Conservation (phyloP, 306 rosid species). For the Dryas octopetala region DNA sequence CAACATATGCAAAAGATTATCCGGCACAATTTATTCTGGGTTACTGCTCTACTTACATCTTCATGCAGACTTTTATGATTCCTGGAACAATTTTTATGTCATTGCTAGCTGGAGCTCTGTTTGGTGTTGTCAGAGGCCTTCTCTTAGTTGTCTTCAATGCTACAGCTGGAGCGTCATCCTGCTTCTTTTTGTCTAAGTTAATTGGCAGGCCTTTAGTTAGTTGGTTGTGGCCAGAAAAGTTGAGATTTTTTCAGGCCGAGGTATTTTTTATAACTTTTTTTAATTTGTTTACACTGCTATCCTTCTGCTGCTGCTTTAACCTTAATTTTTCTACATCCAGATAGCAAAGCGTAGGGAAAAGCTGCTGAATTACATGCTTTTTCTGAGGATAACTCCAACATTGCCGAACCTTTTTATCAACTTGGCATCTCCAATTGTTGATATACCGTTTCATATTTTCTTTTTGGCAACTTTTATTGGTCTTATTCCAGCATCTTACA, state of each 20-base stretch:
- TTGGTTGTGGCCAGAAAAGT: conserved; percentile 93
- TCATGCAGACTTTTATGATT: conserved; percentile 99
- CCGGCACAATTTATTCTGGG: conserved; percentile 83
- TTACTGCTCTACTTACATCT: conserved; percentile 91
- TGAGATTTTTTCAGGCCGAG: conserved; percentile 90
- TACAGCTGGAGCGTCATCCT: conserved; percentile 89
- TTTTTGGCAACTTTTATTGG: conserved; percentile 83
- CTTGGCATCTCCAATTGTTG: conserved; percentile 97
- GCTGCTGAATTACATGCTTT: conserved; percentile 96
- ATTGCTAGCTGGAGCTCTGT: conserved; percentile 95
- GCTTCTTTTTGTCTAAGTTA: conserved; percentile 85
- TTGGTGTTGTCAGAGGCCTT: conserved; percentile 76
- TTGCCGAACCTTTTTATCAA: conserved; percentile 94
- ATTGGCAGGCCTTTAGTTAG: conserved; percentile 84
- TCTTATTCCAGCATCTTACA: conserved; percentile 83
- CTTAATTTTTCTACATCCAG: conserved; percentile 38
- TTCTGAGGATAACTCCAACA: conserved; percentile 92
- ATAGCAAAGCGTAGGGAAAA: conserved; percentile 84
- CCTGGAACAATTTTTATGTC: conserved; percentile 98
- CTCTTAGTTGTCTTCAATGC: conserved; percentile 83
- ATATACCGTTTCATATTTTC: conserved; percentile 90
- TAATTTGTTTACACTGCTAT: not conserved
- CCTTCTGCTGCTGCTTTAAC: conserved; percentile 13
- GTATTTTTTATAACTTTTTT: conserved; percentile 33
- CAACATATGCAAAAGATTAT: conserved; percentile 55